These are phyloP conservation scores for Ceratobasidium sp. DNA, from an alignment of 1,284 basidiomycete species.

Conservation along the genomic window DNA sequence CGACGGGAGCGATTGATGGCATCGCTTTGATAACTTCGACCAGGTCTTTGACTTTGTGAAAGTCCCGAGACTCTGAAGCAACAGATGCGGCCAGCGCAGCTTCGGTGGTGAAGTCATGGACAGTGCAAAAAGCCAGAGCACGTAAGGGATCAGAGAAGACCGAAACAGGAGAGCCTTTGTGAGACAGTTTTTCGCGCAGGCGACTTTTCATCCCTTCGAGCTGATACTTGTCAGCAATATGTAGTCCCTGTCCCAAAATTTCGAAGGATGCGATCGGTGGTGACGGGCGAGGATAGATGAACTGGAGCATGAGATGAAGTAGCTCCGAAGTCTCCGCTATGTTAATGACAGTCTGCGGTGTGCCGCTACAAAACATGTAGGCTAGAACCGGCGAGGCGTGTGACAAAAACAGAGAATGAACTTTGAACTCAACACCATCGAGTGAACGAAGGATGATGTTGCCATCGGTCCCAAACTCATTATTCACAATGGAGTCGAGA, in stretches of 20 bases:
- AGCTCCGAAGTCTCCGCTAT: slow-evolving; percentile 1
- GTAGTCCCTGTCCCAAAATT: not conserved
- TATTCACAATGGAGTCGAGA: not conserved
- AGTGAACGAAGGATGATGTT: slow-evolving; percentile 44
- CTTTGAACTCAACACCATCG: slow-evolving; percentile 42
- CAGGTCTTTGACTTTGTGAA: not conserved
- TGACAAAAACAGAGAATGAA: slow-evolving; percentile 35
- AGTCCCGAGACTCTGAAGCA: not conserved
- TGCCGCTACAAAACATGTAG: slow-evolving; percentile 41
- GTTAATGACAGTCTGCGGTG: not conserved
- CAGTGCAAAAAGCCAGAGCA: not conserved
- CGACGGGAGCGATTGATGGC: not conserved
- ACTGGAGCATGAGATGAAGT: slow-evolving; percentile 1
- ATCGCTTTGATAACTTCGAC: not conserved
- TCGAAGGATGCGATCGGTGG: slow-evolving; percentile 7
- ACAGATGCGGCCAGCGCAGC: not conserved
- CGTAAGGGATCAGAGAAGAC: slow-evolving; percentile 11
- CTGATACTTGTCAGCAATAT: slow-evolving; percentile 26
- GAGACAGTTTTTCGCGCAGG: not conserved
- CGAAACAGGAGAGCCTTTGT: not conserved
- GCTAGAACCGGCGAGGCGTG: slow-evolving; percentile 40
- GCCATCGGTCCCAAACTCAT: not conserved
- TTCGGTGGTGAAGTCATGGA: slow-evolving; percentile 4
- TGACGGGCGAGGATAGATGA: slow-evolving; percentile 20
- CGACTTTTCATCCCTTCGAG: slow-evolving; percentile 11